Evolutionary conservation across 108 stramenopile genomes (phyloP).

Genomic region (Skeletonema menzelii): DNA sequence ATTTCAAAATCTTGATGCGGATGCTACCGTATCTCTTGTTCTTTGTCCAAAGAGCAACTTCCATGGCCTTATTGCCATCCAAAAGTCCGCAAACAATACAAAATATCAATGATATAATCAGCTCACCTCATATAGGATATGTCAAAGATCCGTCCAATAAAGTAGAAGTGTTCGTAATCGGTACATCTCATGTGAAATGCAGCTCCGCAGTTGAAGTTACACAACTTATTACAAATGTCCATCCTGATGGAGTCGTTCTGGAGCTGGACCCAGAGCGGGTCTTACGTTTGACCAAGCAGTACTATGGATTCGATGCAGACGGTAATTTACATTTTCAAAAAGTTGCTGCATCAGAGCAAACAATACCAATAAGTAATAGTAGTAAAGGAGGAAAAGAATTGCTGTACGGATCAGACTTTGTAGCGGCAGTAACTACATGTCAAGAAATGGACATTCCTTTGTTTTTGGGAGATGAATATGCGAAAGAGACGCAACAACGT

Average conservation of each 20-base stretch:
- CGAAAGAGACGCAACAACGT: conserved; percentile 44
- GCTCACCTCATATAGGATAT: conserved; percentile 31
- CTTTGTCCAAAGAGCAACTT: neutral
- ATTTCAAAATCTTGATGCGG: no score
- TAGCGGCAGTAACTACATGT: conserved; percentile 49
- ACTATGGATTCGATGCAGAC: conserved; percentile 16
- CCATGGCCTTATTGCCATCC: neutral
- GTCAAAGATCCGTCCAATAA: neutral
- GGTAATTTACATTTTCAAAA: neutral
- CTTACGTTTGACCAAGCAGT: conserved; percentile 56
- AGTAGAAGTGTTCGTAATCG: conserved; percentile 43
- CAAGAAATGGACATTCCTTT: conserved; percentile 52
- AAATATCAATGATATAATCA: neutral
- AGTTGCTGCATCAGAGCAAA: conserved; percentile 4
- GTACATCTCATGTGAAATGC: conserved; percentile 60
- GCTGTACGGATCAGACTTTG: conserved; percentile 57
- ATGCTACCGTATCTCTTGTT: neutral
- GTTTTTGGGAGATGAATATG: conserved; percentile 61
- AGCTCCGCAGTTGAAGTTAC: conserved; percentile 52
- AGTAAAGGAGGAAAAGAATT: conserved; percentile 4
- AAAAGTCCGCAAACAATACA: neutral
- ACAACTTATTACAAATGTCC: conserved; percentile 36
- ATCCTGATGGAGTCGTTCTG: conserved; percentile 58
- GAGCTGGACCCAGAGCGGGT: conserved; percentile 59
- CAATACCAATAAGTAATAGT: neutral